Conservation (phyloP, 345 rosid species). For the Pugionium cornutum region DNA sequence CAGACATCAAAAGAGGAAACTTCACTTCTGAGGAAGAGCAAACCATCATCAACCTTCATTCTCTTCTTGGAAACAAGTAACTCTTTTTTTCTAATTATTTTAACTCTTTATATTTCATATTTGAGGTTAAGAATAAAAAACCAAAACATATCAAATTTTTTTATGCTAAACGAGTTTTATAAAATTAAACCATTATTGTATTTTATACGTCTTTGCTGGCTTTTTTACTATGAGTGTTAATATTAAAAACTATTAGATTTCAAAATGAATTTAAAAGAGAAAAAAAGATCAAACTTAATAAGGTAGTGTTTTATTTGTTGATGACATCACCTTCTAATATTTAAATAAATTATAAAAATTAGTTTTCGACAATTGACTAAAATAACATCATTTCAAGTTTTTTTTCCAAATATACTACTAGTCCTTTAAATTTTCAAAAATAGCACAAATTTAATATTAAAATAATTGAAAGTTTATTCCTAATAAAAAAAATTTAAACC, state of each 20-base stretch:
- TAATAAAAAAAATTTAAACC: no score
- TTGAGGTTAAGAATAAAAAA: constrained; percentile 3
- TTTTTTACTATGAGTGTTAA: neutral
- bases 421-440: no score
- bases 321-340: neutral
- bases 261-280: neutral
- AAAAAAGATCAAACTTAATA: neutral
- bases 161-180: neutral
- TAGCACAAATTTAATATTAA: no score
- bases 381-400: no score
- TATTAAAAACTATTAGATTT: neutral
- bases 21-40: constrained; percentile 76
- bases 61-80: constrained; percentile 78
- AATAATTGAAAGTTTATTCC: no score
- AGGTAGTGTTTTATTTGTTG: neutral
- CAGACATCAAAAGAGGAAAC: constrained; percentile 75
- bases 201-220: neutral
- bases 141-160: neutral
- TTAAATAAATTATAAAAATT: neutral
- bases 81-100: neutral
- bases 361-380: neutral
- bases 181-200: neutral
- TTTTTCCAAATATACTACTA: no score
- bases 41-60: constrained; percentile 64
- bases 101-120: constrained; percentile 7